Evolutionary conservation across 768 basidiomycete species (phyloP).

Genomic region (Suillus fuscotomentosus): DNA sequence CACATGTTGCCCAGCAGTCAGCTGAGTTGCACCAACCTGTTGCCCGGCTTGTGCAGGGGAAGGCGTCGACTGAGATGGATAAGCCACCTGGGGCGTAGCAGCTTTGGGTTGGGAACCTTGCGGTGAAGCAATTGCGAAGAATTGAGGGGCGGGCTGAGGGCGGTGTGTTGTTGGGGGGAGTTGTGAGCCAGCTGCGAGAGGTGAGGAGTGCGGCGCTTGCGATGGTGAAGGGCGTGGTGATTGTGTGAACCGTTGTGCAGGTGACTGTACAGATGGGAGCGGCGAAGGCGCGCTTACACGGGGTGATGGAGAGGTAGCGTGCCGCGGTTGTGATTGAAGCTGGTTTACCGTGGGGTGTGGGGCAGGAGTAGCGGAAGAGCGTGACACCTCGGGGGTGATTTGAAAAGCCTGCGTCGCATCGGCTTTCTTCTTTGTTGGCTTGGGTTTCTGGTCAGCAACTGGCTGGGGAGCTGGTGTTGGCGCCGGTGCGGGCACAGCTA

Average conservation of each 20-base stretch:
- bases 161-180: constrained; percentile 26
- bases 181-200: constrained; percentile 27
- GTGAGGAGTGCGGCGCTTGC: constrained; percentile 30
- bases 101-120: constrained; percentile 24
- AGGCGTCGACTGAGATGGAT: constrained; percentile 18
- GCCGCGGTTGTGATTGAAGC: constrained; percentile 24
- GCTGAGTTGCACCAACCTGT: constrained; percentile 20
- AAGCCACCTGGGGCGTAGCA: constrained; percentile 27
- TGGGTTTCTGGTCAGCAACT: constrained; percentile 22
- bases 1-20: constrained; percentile 8
- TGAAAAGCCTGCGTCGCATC: constrained; percentile 18
- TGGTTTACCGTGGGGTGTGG: constrained; percentile 33
- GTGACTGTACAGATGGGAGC: constrained; percentile 20
- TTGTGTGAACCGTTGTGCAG: constrained; percentile 34
- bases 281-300: constrained; percentile 29
- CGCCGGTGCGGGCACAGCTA: constrained; percentile 29
- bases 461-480: constrained; percentile 31
- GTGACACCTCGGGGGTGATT: constrained; percentile 27
- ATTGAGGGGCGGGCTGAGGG: constrained; percentile 21
- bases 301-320: constrained; percentile 24
- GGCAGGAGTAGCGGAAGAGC: constrained; percentile 29
- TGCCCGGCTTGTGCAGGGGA: constrained; percentile 19
- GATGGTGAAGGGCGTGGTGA: constrained; percentile 34
- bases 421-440: constrained; percentile 28
- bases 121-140: constrained; percentile 26